Conservation (phyloP, 352 stramenopile species). For the Vaucheria bursata region DNA sequence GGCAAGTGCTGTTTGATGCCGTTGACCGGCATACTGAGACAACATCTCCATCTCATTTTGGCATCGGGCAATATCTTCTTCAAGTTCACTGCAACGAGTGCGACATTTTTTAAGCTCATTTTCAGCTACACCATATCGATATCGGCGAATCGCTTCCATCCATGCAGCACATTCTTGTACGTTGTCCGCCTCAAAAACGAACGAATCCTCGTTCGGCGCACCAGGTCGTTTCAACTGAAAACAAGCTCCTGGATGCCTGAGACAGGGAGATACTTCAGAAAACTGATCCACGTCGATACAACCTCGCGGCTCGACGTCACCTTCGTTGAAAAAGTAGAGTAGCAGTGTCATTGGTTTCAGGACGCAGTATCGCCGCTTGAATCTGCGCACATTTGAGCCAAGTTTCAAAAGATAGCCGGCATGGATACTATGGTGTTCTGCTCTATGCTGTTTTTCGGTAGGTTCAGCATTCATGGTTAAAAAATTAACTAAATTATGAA, state of each 20-base stretch:
- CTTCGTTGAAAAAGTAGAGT: conserved; percentile 43
- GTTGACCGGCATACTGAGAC: conserved; percentile 26
- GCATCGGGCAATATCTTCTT: conserved; percentile 12
- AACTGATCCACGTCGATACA: conserved; percentile 44
- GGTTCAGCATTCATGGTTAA: no score
- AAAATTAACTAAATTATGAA: no score
- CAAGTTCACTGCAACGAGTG: neutral
- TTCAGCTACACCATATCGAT: conserved; percentile 19
- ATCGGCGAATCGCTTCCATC: conserved; percentile 36
- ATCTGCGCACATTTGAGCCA: conserved; percentile 22
- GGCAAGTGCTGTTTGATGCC: conserved; percentile 32
- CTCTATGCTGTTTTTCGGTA: no score
- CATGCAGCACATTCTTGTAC: conserved; percentile 33
- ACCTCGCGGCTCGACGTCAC: conserved; percentile 32
- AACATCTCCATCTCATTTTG: conserved; percentile 28
- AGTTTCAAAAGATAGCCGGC: conserved; percentile 40
- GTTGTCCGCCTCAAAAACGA: conserved; percentile 34
- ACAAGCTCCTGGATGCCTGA: conserved; percentile 5
- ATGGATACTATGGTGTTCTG: conserved; percentile 9
- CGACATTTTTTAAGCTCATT: conserved; percentile 5
- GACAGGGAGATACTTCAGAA: neutral
- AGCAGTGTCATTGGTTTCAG: conserved; percentile 45
- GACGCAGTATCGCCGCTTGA: conserved; percentile 40
- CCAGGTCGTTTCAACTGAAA: conserved; percentile 31
- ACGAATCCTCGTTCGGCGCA: conserved; percentile 12